phyloP scores from a whole-genome alignment of 306 rosid species.

The Medicago arabica region DNA sequence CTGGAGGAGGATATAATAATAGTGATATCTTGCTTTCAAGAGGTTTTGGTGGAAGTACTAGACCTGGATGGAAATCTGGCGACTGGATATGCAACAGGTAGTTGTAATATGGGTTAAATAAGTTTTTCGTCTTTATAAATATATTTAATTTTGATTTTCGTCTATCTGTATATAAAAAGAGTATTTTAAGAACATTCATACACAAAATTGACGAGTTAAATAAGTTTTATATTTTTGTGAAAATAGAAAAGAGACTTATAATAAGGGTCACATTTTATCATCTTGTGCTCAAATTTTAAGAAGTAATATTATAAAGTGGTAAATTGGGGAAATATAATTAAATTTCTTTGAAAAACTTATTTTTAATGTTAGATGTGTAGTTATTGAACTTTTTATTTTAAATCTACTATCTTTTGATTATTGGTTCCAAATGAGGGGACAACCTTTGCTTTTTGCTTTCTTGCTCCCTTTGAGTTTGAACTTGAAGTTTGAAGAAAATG shows the following conservation, averaged over 20 bases:
- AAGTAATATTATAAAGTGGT: background rate
- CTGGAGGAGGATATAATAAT: slow-evolving; percentile 39
- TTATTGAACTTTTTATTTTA: slow-evolving; percentile 2
- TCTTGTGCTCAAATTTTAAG: background rate
- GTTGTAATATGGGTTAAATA: background rate
- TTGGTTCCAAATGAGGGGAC: slow-evolving; percentile 36
- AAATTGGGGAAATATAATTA: background rate
- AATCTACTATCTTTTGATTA: slow-evolving; percentile 24
- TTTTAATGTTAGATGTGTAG: no score
- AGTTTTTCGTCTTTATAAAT: no score
- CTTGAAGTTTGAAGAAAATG: slow-evolving; percentile 15
- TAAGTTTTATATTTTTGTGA: no score
- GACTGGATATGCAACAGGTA: slow-evolving; percentile 98
- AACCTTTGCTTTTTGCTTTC: slow-evolving; percentile 34
- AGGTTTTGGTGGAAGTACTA: slow-evolving; percentile 47
- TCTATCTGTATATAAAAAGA: no score
- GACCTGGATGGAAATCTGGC: slow-evolving; percentile 97
- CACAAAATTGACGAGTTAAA: no score
- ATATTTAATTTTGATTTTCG: no score
- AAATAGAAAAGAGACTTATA: no score
- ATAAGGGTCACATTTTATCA: background rate
- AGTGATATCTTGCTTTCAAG: slow-evolving; percentile 65
- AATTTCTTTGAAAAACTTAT: no score
- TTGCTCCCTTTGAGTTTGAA: slow-evolving; percentile 12
- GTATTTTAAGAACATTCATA: no score